A percentile compares a stretch with the other conserved stretches of the same genome.
Evolutionary conservation across 352 stramenopile genomes (phyloP).

Genomic region (Globisporangium orthogonon): DNA sequence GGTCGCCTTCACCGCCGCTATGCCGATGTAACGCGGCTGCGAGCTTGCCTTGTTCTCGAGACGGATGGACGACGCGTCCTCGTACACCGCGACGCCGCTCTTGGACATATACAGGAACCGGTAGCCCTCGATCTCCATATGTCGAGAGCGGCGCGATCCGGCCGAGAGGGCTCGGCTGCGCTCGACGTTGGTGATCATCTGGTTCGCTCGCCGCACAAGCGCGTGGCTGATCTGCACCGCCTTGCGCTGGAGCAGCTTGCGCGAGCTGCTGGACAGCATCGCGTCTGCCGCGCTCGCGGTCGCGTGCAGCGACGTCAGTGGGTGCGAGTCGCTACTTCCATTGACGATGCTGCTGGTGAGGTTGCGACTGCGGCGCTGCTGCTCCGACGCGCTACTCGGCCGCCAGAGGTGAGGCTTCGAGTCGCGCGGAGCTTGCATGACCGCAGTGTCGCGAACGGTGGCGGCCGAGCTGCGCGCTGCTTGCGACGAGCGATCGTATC

Average conservation of each 20-base stretch:
- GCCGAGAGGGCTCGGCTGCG: slow-evolving; percentile 5
- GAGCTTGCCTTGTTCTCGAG: neutral
- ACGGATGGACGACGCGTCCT: slow-evolving; percentile 8
- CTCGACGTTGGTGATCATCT: slow-evolving; percentile 12
- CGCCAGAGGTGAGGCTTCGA: neutral
- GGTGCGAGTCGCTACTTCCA: slow-evolving; percentile 4
- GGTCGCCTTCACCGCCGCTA: slow-evolving; percentile 17
- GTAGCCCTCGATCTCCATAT: slow-evolving; percentile 13
- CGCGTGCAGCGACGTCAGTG: slow-evolving; percentile 1
- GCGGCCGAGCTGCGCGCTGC: neutral
- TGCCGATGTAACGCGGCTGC: slow-evolving; percentile 8
- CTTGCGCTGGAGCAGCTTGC: slow-evolving; percentile 4
- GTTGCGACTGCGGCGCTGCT: neutral
- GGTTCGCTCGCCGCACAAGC: slow-evolving; percentile 7
- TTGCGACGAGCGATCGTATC: neutral
- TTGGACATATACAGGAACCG: slow-evolving; percentile 8
- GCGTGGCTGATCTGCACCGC: slow-evolving; percentile 11
- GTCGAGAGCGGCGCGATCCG: neutral
- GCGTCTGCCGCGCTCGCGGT: neutral
- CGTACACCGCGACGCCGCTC: slow-evolving; percentile 8
- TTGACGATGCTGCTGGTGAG: slow-evolving; percentile 3
- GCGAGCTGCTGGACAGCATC: slow-evolving; percentile 6
- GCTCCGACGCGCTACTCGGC: neutral
- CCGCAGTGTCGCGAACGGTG: too few relatives aligned
- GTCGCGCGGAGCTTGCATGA: too few relatives aligned